Conservation (phyloP, 352 stramenopile species). For the Peronospora farinosa region DNA sequence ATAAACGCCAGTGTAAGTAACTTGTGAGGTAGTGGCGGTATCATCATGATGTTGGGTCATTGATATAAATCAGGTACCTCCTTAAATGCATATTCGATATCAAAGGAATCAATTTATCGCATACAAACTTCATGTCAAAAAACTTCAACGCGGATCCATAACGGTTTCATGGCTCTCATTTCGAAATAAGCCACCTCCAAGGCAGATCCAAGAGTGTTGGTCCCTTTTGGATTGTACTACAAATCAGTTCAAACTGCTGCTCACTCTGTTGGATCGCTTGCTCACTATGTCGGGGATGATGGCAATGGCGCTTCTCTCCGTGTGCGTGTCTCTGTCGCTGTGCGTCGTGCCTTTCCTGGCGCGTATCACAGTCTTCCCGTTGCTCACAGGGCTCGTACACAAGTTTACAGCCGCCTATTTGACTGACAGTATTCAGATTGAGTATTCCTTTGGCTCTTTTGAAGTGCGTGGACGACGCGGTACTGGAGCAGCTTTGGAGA, state of each 20-base stretch:
- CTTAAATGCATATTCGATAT: neutral
- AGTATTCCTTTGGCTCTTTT: constrained; percentile 48
- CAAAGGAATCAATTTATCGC: too few relatives aligned
- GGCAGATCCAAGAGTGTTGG: constrained; percentile 19
- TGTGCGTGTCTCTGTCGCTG: constrained; percentile 55
- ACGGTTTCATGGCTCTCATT: constrained; percentile 18
- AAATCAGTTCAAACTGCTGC: constrained; percentile 27
- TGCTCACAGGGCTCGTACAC: constrained; percentile 50
- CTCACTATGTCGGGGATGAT: constrained; percentile 41
- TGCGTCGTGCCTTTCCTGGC: constrained; percentile 55
- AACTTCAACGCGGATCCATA: constrained; percentile 8
- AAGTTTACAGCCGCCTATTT: constrained; percentile 46
- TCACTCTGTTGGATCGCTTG: constrained; percentile 28
- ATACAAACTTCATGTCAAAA: constrained; percentile 2
- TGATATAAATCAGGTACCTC: neutral
- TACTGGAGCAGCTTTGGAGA: constrained; percentile 6
- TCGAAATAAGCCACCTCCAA: constrained; percentile 6
- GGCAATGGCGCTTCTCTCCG: constrained; percentile 39
- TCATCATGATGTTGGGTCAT: constrained; percentile 3
- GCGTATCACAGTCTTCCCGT: constrained; percentile 49
- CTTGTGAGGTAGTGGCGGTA: constrained; percentile 37
- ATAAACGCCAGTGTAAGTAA: constrained; percentile 50
- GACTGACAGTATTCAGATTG: constrained; percentile 42
- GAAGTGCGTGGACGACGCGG: constrained; percentile 23
- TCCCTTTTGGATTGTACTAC: constrained; percentile 1